Base-by-base conservation (phyloP, 2,329 filamentous ascomycete genomes). In the Lasiodiplodia sp. region DNA sequence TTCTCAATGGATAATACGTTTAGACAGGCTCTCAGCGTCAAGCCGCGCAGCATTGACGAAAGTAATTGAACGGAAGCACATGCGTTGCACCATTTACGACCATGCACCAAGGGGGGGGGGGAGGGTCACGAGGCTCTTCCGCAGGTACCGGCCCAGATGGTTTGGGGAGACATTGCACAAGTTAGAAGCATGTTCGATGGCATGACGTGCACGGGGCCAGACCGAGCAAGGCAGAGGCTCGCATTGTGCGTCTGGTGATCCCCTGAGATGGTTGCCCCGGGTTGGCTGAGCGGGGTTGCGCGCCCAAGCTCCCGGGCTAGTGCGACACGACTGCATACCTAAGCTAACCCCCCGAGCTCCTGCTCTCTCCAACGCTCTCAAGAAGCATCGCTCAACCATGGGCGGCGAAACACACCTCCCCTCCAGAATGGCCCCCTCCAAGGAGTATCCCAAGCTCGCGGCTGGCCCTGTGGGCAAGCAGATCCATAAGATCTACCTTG, bases 401-500 rank as follows among this genome's bases (percentile, higher is more conserved):
- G 79, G 79, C 65, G 79, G 79, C 70, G 77, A 79, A 69, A 70
- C 75, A 56, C 69, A 78, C 51, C 74, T 73, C 71, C 74, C 67
- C 62, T 57, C 55, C 47, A 64, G 31, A 37, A 75, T 78, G 71
- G 69, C 73, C 18, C 71, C 75, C 14, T 70, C 72, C 12, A 70
- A 75, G 7, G 62, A 63, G 25, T 80, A 80, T 70, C 76, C 79
- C 58, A 73, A 72, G 72, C 73, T 77, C 70, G 76, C 78, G 68
- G 74, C 73, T 52, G 76, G 77, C 18, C 79, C 79, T 55, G 77
- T 79, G 51, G 78, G 78, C 70, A 79, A 80, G 75, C 77, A 82
- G 78, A 97, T 97, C 79, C 86, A 90, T 73, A 88, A 88, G 78
- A 93, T 97, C 80, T 96, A 97, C 83, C 91, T 90, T 76, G 90